A percentile compares a stretch with the other conserved stretches of the same genome.
These are phyloP conservation scores for Starmerella ratchasimensis DNA, from an alignment of 805 yeast species.

Conservation along the genomic window DNA sequence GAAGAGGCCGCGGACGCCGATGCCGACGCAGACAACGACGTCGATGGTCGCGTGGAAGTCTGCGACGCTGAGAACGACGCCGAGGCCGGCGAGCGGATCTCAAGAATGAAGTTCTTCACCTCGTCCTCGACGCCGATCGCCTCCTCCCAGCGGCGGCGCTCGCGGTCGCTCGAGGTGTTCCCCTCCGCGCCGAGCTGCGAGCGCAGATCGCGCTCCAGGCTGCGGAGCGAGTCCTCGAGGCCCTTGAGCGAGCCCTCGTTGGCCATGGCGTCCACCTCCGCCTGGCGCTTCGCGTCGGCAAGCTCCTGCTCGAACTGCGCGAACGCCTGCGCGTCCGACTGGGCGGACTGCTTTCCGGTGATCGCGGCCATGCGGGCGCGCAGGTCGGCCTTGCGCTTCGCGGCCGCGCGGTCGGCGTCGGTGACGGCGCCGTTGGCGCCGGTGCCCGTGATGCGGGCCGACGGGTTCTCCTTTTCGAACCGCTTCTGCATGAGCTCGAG, in stretches of 20 bases:
- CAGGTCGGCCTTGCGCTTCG: slow-evolving; percentile 62
- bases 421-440: slow-evolving; percentile 83
- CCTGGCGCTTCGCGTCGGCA: slow-evolving; percentile 37
- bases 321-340: slow-evolving; percentile 29
- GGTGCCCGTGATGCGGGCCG: slow-evolving; percentile 57
- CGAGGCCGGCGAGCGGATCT: slow-evolving; percentile 28
- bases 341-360: slow-evolving; percentile 53
- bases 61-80: neutral
- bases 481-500: slow-evolving; percentile 47
- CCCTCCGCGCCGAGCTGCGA: slow-evolving; percentile 28
- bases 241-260: slow-evolving; percentile 54
- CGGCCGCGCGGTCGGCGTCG: slow-evolving; percentile 67
- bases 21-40: slow-evolving; percentile 4
- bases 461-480: slow-evolving; percentile 51
- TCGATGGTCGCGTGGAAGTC: no score
- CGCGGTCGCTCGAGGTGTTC: slow-evolving; percentile 29
- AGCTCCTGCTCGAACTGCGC: slow-evolving; percentile 43
- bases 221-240: slow-evolving; percentile 56
- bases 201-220: slow-evolving; percentile 40
- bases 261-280: slow-evolving; percentile 40
- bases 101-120: slow-evolving; percentile 48
- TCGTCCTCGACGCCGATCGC: slow-evolving; percentile 65
- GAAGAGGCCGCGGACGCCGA: neutral
- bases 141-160: slow-evolving; percentile 61
- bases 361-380: slow-evolving; percentile 84